A percentile compares a stretch with the other conserved stretches of the same genome.
Conservation (phyloP, 306 rosid species). For the Quercus agrifolia region DNA sequence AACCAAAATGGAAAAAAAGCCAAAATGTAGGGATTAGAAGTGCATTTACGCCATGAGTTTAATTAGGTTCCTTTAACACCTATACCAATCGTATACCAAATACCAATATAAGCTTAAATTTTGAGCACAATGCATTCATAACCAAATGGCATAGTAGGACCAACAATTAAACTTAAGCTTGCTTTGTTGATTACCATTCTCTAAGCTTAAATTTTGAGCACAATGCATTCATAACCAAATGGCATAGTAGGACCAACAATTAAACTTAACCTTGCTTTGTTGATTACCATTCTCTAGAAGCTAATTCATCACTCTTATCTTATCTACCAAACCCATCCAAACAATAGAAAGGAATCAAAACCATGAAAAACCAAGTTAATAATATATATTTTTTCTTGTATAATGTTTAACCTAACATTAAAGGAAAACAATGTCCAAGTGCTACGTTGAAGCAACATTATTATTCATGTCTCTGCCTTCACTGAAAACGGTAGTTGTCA, state of each 20-base stretch:
- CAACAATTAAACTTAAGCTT: not conserved
- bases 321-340: not conserved
- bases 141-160: not conserved
- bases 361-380: not conserved
- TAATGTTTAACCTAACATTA: not conserved
- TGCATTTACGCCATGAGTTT: not conserved
- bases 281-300: not conserved
- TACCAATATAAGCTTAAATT: not conserved
- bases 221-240: too few species aligned
- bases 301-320: not conserved
- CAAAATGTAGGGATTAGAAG: too few species aligned
- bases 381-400: not conserved
- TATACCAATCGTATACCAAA: not conserved
- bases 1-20: too few species aligned
- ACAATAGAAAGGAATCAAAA: not conserved
- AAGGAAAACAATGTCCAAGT: not conserved
- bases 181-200: not conserved
- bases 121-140: not conserved
- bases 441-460: conserved; percentile 14
- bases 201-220: not conserved
- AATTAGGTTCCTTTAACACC: not conserved
- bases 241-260: not conserved
- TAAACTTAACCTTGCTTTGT: not conserved
- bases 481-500: not conserved
- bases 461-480: not conserved